Conservation (phyloP, 2,329 filamentous ascomycete species). For the Epichloe sp. region DNA sequence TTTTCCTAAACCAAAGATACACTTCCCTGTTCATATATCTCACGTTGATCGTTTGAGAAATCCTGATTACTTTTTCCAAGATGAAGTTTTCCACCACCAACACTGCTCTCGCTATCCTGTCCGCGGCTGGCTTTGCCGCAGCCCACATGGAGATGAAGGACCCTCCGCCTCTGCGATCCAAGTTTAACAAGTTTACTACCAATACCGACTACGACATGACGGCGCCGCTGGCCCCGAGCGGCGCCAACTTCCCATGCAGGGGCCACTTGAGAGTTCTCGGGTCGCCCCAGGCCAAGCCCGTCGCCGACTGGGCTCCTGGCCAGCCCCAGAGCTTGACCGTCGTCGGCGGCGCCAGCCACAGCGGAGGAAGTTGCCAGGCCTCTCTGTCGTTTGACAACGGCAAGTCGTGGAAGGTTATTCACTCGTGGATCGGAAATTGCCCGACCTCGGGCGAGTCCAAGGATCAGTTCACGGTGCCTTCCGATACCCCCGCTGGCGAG, state of each 20-base stretch:
- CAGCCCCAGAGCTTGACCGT: slow-evolving; percentile 50
- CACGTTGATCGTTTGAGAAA: neutral
- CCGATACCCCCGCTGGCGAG: slow-evolving; percentile 44
- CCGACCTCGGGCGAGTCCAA: slow-evolving; percentile 31
- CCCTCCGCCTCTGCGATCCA: slow-evolving; percentile 40
- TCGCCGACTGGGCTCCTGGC: slow-evolving; percentile 51
- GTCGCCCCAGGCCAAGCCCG: slow-evolving; percentile 34
- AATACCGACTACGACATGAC: slow-evolving; percentile 61
- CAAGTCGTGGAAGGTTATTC: slow-evolving; percentile 53
- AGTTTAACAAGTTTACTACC: slow-evolving; percentile 34
- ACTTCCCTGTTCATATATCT: neutral
- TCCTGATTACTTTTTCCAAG: neutral
- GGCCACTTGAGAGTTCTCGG: slow-evolving; percentile 39
- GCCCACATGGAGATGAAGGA: slow-evolving; percentile 45
- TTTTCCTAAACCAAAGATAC: neutral
- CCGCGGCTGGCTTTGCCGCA: slow-evolving; percentile 28
- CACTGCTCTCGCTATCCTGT: slow-evolving; percentile 27
- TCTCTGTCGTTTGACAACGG: slow-evolving; percentile 63
- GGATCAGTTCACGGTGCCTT: slow-evolving; percentile 55
- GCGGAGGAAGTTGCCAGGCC: slow-evolving; percentile 65
- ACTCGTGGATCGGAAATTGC: slow-evolving; percentile 43
- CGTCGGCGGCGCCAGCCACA: slow-evolving; percentile 47
- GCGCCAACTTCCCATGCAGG: slow-evolving; percentile 66
- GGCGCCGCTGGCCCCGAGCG: slow-evolving; percentile 45
- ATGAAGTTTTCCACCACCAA: slow-evolving; percentile 27